A percentile compares a stretch with the other conserved stretches of the same genome.
These are phyloP conservation scores for Aureobasidium uvarum DNA, from an alignment of 2,329 filamentous ascomycete species.

Conservation along the genomic window DNA sequence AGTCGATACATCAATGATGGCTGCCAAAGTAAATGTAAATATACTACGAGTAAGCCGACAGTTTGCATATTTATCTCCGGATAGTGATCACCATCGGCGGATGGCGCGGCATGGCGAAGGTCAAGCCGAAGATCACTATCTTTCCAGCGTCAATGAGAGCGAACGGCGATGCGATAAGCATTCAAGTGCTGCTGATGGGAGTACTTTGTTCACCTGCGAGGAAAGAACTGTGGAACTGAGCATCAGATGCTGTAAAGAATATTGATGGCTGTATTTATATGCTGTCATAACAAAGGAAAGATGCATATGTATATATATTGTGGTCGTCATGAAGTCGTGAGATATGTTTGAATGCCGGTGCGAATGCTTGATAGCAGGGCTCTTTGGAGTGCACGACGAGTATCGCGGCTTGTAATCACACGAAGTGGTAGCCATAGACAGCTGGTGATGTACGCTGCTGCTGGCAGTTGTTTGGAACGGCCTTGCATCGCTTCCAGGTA, in stretches of 20 bases:
- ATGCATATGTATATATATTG: neutral
- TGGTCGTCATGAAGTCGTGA: neutral
- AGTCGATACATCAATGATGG: too few relatives aligned
- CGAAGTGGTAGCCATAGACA: neutral
- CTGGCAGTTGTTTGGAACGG: neutral
- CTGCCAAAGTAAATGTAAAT: too few relatives aligned
- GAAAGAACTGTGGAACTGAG: neutral
- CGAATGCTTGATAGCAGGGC: neutral
- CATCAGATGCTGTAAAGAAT: neutral
- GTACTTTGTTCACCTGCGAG: neutral
- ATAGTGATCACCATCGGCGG: neutral
- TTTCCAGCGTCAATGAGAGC: neutral
- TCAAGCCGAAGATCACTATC: neutral
- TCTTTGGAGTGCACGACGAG: neutral
- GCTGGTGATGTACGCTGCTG: neutral
- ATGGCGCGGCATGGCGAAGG: neutral
- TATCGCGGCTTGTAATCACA: too few relatives aligned
- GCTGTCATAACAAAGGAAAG: conserved; percentile 16
- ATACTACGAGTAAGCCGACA: neutral
- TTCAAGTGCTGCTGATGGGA: neutral
- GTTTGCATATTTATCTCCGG: neutral
- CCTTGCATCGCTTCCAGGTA: neutral
- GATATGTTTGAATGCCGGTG: neutral
- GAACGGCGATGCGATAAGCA: neutral
- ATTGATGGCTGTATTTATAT: neutral